Conservation (phyloP, 331 rosid genomes). For the Malus hybrid region DNA sequence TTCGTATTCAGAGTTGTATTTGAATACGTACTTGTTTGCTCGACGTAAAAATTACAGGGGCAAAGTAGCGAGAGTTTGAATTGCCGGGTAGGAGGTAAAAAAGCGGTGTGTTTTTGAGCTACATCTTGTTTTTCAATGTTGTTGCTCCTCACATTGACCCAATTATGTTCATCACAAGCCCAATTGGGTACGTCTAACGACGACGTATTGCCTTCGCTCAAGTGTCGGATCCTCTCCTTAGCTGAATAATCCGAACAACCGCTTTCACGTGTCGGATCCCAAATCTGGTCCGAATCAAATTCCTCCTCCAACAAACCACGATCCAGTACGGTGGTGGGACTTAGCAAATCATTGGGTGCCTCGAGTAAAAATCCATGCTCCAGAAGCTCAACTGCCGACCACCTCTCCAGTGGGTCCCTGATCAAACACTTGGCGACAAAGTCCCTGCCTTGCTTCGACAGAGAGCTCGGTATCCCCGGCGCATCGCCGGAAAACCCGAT, state of each 20-base stretch:
- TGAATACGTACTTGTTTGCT: neutral
- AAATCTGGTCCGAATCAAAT: slow-evolving; percentile 7
- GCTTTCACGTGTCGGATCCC: slow-evolving; percentile 9
- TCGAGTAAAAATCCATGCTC: slow-evolving; percentile 44
- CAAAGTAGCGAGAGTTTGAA: too few relatives aligned
- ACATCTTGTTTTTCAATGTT: neutral
- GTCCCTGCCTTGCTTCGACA: slow-evolving; percentile 65
- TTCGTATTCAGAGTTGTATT: neutral
- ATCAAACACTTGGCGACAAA: slow-evolving; percentile 62
- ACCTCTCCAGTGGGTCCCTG: slow-evolving; percentile 55
- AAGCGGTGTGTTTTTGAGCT: neutral
- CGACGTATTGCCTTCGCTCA: slow-evolving; percentile 18
- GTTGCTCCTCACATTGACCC: slow-evolving; percentile 63
- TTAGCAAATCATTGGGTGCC: slow-evolving; percentile 7
- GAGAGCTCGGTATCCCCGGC: slow-evolving; percentile 52
- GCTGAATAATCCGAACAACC: slow-evolving; percentile 18
- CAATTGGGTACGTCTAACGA: slow-evolving; percentile 23
- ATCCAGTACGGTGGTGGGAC: slow-evolving; percentile 60
- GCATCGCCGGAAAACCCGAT: slow-evolving; percentile 49
- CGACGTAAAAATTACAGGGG: neutral
- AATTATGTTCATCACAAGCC: slow-evolving; percentile 34
- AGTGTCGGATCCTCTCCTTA: slow-evolving; percentile 34
- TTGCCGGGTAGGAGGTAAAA: too few relatives aligned
- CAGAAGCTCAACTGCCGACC: slow-evolving; percentile 60
- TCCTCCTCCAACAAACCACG: slow-evolving; percentile 39